phyloP scores from a whole-genome alignment of 2,329 filamentous ascomycete species.

The Stagonosporopsis rhizophila region DNA sequence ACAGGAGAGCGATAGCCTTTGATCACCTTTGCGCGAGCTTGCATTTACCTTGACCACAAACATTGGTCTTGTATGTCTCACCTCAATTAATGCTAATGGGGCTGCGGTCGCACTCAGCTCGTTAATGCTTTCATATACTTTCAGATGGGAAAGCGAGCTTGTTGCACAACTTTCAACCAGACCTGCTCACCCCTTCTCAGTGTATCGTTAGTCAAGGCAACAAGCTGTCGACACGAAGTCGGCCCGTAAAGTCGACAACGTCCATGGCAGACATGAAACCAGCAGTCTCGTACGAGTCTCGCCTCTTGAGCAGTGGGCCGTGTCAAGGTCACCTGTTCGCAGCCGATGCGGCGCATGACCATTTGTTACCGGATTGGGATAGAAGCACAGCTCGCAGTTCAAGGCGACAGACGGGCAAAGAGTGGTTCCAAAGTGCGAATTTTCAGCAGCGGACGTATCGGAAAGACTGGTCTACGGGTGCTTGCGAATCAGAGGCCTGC shows the following conservation, averaged over 20 bases:
- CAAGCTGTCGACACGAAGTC: conserved; percentile 1
- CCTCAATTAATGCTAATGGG: not conserved
- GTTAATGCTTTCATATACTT: not conserved
- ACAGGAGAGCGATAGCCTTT: not conserved
- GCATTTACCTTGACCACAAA: not conserved
- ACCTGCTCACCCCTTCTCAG: not conserved
- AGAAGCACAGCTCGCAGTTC: conserved; percentile 3
- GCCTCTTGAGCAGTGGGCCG: conserved; percentile 20
- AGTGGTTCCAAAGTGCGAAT: conserved; percentile 20
- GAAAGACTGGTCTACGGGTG: conserved; percentile 2
- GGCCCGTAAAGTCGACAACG: conserved; percentile 19
- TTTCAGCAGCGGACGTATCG: conserved; percentile 18
- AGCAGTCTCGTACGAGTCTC: conserved; percentile 24
- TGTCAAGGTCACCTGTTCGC: conserved; percentile 18
- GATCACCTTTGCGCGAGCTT: not conserved
- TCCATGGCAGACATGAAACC: conserved; percentile 7
- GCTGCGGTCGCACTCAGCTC: not conserved
- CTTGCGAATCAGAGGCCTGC: conserved; percentile 15
- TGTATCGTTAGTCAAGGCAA: not conserved
- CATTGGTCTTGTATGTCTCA: not conserved
- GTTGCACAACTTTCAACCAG: not conserved
- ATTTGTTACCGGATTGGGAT: conserved; percentile 13
- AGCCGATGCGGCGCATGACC: conserved; percentile 15
- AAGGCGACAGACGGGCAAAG: conserved; percentile 12
- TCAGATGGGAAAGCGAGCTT: not conserved